Evolutionary conservation across 371 early-diverging fungal genomes (phyloP), one percentile per base, ranked within the genome.

Genomic region (Entomophthora muscae): DNA sequence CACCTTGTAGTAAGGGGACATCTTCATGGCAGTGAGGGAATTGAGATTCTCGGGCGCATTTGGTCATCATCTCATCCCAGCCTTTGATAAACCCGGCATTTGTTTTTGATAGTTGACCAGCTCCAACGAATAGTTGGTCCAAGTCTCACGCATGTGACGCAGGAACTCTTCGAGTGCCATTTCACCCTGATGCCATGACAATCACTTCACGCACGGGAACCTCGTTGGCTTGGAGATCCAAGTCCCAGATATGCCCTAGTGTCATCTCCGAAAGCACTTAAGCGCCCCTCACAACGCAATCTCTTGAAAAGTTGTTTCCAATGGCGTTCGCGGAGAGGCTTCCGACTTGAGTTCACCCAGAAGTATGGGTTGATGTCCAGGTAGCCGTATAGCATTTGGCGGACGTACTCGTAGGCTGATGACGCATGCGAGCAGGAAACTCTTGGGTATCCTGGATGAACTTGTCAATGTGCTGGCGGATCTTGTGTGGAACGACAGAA

Each of bases 81-180:
- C 96, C 95, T 65, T 83, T 83, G 64, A 98, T 93, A 60, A 98
- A 76, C 28, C n/a, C 95, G 85, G 71, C 92, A 91, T 70, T 91
- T 93, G 84, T 90, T 93, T n/a, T 73, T 96, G 97, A 70, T 95
- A 98, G 61, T 91, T 88, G 64, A 95, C 90, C 22, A 97, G 78
- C 66, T 98, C 98, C 33, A 98, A 70, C 1, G 85, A 80, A 69
- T 91, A 96, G 54, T 79, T 83, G 23, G 86, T 79, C 98, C 98
- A 98, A 0, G 87, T 89, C 70, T 93, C 95, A 73, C 82, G 83
- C 52, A 90, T 83, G 66, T 92, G 90, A 66, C 86, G 86, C 78
- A 98, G 78, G 79, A 92, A 98, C 72, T 94, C 94, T 72, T 98
- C 99, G 51, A 98, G 75, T 1, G 93, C 98, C 95, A 98, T 94